These are phyloP conservation scores for Hypocrella siamensis DNA, from an alignment of 2,329 filamentous ascomycete genomes.

Conservation along the genomic window DNA sequence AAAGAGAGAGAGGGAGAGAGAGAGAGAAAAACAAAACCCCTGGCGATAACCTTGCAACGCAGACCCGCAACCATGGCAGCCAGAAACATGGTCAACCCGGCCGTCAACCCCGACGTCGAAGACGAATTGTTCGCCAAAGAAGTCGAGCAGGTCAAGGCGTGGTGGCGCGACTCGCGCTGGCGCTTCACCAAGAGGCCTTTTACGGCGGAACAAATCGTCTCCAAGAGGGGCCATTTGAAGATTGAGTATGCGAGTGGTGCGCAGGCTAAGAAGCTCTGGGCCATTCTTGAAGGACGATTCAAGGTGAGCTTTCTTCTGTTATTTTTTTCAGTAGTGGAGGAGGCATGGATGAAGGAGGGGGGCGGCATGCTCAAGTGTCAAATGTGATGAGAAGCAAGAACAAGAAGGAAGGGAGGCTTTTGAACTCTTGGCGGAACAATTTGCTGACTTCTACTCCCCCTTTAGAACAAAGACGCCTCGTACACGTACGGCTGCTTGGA, in stretches of 20 bases:
- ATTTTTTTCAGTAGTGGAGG: too few species aligned
- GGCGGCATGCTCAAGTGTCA: too few species aligned
- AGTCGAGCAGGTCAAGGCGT: slow-evolving; percentile 76
- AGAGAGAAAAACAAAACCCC: not conserved
- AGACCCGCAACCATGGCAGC: slow-evolving; percentile 35
- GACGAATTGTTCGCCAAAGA: slow-evolving; percentile 63
- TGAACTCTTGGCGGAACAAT: too few species aligned
- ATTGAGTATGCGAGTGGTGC: slow-evolving; percentile 83
- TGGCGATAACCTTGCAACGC: not conserved
- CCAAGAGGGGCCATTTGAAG: slow-evolving; percentile 81
- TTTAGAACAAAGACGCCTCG: slow-evolving; percentile 65
- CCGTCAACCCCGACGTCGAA: slow-evolving; percentile 40
- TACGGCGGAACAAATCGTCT: slow-evolving; percentile 91
- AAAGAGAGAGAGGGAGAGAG: not conserved
- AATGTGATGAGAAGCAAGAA: too few species aligned
- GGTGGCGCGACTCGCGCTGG: slow-evolving; percentile 92
- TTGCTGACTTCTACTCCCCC: not conserved
- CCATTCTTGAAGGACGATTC: slow-evolving; percentile 74
- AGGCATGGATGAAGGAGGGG: too few species aligned
- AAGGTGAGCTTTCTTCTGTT: slow-evolving; percentile 35
- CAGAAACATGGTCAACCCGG: slow-evolving; percentile 45
- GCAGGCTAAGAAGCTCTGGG: slow-evolving; percentile 90
- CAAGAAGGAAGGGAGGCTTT: too few species aligned
- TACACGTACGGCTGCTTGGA: slow-evolving; percentile 96
- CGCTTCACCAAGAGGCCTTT: slow-evolving; percentile 82